Percentiles rank a stretch among this genome's conserved stretches.
Evolutionary conservation across 139 green algal species (phyloP).

Genomic region (Deuterostichococcus epilithicus): DNA sequence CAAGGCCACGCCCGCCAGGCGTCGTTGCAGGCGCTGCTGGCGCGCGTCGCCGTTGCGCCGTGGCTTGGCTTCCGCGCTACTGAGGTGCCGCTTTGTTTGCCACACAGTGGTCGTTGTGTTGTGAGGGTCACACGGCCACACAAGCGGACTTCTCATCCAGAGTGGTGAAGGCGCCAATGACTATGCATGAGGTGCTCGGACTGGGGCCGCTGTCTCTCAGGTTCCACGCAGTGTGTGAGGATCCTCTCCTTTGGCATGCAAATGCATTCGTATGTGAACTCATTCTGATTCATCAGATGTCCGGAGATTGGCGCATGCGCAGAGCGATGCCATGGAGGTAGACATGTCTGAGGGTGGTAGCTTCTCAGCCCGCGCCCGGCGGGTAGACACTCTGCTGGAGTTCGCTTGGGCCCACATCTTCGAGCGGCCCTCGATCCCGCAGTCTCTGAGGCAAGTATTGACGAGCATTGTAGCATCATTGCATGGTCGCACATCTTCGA

Average conservation of each 20-base stretch:
- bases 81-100: not conserved
- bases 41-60: constrained; percentile 15
- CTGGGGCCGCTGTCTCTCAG: not conserved
- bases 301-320: no score
- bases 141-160: not conserved
- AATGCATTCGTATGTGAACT: not conserved
- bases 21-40: constrained; percentile 7
- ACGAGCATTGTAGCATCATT: not conserved
- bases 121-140: not conserved
- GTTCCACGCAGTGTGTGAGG: not conserved
- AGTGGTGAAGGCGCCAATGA: not conserved
- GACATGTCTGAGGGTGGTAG: not conserved
- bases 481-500: not conserved
- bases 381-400: constrained; percentile 1
- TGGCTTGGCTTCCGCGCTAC: not conserved
- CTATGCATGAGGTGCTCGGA: not conserved
- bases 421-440: not conserved
- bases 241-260: not conserved
- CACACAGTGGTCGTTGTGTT: not conserved
- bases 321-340: constrained; percentile 1
- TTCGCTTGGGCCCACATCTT: constrained; percentile 19
- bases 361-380: not conserved
- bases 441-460: not conserved
- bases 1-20: constrained; percentile 9
- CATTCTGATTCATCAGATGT: not conserved